These are phyloP conservation scores for Metschnikowia vanudenii DNA, from an alignment of 805 yeast genomes.

Conservation along the genomic window DNA sequence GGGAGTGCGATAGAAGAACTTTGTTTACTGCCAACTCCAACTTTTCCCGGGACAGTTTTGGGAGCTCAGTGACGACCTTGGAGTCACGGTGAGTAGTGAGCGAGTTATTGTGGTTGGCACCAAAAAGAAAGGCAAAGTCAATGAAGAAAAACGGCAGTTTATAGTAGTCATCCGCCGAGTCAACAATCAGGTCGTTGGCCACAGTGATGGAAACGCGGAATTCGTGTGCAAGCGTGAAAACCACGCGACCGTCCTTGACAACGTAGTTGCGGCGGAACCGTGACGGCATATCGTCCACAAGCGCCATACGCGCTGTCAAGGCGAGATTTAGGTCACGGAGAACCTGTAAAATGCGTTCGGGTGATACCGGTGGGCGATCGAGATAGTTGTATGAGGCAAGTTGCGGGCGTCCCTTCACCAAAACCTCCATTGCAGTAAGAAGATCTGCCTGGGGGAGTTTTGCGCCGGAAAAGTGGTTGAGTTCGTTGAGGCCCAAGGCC, in stretches of 20 bases:
- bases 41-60: conserved; percentile 32
- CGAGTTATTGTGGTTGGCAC: conserved; percentile 38
- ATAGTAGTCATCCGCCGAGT: conserved; percentile 46
- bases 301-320: conserved; percentile 71
- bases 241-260: conserved; percentile 74
- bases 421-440: conserved; percentile 81
- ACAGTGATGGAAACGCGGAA: conserved; percentile 65
- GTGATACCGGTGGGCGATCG: conserved; percentile 47
- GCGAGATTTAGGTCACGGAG: conserved; percentile 69
- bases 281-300: conserved; percentile 60
- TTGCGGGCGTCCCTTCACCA: conserved; percentile 73
- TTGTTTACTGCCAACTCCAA: conserved; percentile 58
- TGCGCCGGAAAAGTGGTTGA: conserved; percentile 78
- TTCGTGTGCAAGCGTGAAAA: conserved; percentile 58
- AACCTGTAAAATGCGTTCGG: conserved; percentile 56
- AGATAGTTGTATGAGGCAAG: conserved; percentile 63
- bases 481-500: conserved; percentile 64
- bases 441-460: conserved; percentile 91
- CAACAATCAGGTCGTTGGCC: conserved; percentile 53
- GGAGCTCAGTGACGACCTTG: conserved; percentile 30
- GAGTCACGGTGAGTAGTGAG: conserved; percentile 31
- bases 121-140: conserved; percentile 67
- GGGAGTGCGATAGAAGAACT: conserved; percentile 44
- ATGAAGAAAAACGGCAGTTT: conserved; percentile 72
- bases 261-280: conserved; percentile 57